phyloP scores from a whole-genome alignment of 2,329 filamentous ascomycete species.

The Huntiella moniliformis region DNA sequence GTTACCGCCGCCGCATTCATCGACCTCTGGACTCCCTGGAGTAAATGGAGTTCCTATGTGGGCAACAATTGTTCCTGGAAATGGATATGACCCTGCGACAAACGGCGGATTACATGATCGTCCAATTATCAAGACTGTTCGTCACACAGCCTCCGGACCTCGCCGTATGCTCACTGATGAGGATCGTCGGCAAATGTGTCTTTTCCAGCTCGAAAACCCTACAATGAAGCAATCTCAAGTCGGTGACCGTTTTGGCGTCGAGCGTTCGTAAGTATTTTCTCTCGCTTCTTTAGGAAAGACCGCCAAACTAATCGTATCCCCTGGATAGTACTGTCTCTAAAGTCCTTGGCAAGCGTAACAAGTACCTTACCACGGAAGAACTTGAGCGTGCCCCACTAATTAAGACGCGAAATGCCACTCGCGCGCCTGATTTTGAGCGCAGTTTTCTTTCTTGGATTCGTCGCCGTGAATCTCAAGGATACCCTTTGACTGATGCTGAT shows the following conservation, averaged over 20 bases:
- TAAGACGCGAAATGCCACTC: too few relatives aligned
- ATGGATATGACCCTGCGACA: not conserved
- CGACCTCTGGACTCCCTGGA: constrained; percentile 1
- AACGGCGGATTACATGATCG: constrained; percentile 18
- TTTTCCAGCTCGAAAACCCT: constrained; percentile 80
- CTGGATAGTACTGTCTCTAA: constrained; percentile 82
- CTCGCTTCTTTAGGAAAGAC: not conserved
- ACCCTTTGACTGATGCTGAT: constrained; percentile 55
- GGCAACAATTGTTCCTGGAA: not conserved
- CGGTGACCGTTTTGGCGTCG: constrained; percentile 84
- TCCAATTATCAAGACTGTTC: constrained; percentile 26
- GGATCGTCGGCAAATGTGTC: constrained; percentile 81
- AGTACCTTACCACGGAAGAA: constrained; percentile 71
- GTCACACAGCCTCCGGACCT: constrained; percentile 49
- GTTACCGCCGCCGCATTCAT: not conserved
- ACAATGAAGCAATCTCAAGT: constrained; percentile 91
- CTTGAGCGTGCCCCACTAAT: constrained; percentile 31
- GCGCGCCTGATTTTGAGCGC: constrained; percentile 64
- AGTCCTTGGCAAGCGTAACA: constrained; percentile 83
- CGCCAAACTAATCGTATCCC: not conserved
- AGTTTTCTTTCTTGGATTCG: constrained; percentile 74
- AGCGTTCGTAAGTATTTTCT: constrained; percentile 56
- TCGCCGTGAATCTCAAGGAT: constrained; percentile 60
- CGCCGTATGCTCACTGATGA: constrained; percentile 80
- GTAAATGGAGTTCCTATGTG: too few relatives aligned